Evolutionary conservation across 148 eudicot genomes (phyloP).

Genomic region (Oxyria digyna): DNA sequence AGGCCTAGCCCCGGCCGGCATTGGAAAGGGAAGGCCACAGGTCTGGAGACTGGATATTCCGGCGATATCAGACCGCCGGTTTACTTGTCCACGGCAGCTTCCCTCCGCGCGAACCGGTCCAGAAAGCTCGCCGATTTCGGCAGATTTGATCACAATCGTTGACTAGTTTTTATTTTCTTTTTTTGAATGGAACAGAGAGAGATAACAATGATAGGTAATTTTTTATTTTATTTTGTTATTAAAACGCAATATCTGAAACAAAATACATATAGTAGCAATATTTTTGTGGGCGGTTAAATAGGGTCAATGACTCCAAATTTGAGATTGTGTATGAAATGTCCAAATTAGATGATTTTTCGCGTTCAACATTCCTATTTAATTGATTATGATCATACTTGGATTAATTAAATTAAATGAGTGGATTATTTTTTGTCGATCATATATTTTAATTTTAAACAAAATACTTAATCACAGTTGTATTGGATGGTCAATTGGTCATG

Average conservation of each 20-base stretch:
- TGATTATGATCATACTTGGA: background rate
- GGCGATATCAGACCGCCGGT: slow-evolving; percentile 44
- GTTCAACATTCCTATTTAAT: background rate
- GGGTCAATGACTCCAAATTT: background rate
- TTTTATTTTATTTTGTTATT: background rate
- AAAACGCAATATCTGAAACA: background rate
- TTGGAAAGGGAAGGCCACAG: slow-evolving; percentile 21
- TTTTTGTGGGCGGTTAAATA: background rate
- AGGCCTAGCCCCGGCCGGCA: slow-evolving; percentile 25
- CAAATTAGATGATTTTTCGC: background rate
- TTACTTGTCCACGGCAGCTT: slow-evolving; percentile 35
- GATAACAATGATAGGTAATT: background rate
- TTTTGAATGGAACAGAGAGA: background rate
- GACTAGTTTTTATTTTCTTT: slow-evolving; percentile 15
- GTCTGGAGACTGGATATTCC: slow-evolving; percentile 25
- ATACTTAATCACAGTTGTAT: too few relatives aligned
- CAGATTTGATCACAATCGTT: slow-evolving; percentile 36
- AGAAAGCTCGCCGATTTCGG: slow-evolving; percentile 94
- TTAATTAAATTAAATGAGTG: background rate
- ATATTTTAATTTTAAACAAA: too few relatives aligned
- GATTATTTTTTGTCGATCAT: too few relatives aligned
- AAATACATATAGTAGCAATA: background rate
- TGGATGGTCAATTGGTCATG: too few relatives aligned
- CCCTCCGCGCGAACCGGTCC: slow-evolving; percentile 65
- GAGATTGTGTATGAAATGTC: background rate